Evolutionary conservation across 2,329 filamentous ascomycete species (phyloP), one percentile per base, ranked within the genome.

Genomic region (Madurella fahalii): DNA sequence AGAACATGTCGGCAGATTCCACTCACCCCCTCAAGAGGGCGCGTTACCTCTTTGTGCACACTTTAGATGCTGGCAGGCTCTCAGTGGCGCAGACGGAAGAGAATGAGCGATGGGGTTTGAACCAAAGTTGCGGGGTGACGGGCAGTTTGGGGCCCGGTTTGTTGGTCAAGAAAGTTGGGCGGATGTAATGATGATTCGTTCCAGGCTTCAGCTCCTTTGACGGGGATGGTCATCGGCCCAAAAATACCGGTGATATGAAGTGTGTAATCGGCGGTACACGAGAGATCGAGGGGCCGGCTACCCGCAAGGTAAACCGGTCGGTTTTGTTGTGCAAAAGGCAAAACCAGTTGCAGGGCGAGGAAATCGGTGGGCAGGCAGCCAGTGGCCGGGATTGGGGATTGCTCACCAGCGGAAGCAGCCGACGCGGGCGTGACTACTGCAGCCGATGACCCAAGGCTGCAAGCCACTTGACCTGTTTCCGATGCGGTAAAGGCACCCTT

Each of bases 1-100:
- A 95, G 75, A 90, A 90, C 87, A 91, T 90, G 71, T 68, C 72
- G 65, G 51, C 50, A 50, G 58, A 60, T 63, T 54, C 66, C 64
- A 67, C 46, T 56, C 56, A 53, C 56, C 56, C 54, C 53, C 63
- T 51, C 54, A n/a, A 46, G 45, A 54, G 56, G 53, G 56, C 42
- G 54, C 52, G 50, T 52, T 25, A 41, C 15, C 52, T 41, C 51
- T 49, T 25, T 52, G 41, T 32, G 47, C 47, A 47, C 58, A 51
- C 32, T 42, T 49, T 37, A 30, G 41, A 32, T 15, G 42, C 31
- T 39, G 32, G 44, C 32, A 44, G 32, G 31, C n/a, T 43, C 25
- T 47, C 34, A 46, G 42, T 40, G 40, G 40, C 34, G 40, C 40
- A 34, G 54, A n/a, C 41, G 47, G 47, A 51, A 30, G 17, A 34